These are phyloP conservation scores for Globisporangium canariense DNA, from an alignment of 352 stramenopile genomes.

Conservation along the genomic window DNA sequence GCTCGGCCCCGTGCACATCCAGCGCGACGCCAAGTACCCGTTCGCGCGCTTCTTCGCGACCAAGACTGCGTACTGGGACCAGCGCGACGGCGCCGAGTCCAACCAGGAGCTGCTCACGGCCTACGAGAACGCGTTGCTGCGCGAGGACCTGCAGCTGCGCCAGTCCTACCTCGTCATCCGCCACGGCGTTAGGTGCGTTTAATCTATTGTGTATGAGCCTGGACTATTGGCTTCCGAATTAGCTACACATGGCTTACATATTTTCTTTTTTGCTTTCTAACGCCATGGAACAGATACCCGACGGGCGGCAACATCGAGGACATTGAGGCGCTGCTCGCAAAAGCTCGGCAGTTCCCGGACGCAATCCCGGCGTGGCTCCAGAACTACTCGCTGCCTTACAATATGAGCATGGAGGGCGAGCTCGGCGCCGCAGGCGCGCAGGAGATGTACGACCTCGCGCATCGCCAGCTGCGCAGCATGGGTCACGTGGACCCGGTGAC, in stretches of 20 bases:
- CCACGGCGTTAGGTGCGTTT: constrained; percentile 53
- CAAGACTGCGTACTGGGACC: constrained; percentile 59
- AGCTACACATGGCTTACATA: background rate
- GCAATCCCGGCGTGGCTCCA: constrained; percentile 51
- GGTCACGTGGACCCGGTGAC: constrained; percentile 19
- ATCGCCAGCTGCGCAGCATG: constrained; percentile 21
- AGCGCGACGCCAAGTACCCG: constrained; percentile 15
- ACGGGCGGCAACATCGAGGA: constrained; percentile 45
- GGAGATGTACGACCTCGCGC: constrained; percentile 38
- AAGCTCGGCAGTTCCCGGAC: constrained; percentile 31
- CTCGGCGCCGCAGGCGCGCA: constrained; percentile 32
- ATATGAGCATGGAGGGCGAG: constrained; percentile 41
- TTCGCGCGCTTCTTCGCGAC: constrained; percentile 42
- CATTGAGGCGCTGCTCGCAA: constrained; percentile 44
- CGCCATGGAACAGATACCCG: constrained; percentile 35
- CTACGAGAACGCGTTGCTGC: constrained; percentile 23
- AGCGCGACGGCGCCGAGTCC: constrained; percentile 23
- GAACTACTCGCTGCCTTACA: constrained; percentile 69
- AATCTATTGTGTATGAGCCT: background rate
- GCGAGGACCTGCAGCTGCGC: constrained; percentile 42
- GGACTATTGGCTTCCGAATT: background rate
- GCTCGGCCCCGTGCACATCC: constrained; percentile 7
- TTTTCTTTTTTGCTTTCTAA: background rate
- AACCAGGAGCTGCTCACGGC: constrained; percentile 25
- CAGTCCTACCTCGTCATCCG: constrained; percentile 59